Evolutionary conservation across 2,329 filamentous ascomycete genomes (phyloP), one percentile per base, ranked within the genome.

Genomic region (Blastomyces gilchristii): DNA sequence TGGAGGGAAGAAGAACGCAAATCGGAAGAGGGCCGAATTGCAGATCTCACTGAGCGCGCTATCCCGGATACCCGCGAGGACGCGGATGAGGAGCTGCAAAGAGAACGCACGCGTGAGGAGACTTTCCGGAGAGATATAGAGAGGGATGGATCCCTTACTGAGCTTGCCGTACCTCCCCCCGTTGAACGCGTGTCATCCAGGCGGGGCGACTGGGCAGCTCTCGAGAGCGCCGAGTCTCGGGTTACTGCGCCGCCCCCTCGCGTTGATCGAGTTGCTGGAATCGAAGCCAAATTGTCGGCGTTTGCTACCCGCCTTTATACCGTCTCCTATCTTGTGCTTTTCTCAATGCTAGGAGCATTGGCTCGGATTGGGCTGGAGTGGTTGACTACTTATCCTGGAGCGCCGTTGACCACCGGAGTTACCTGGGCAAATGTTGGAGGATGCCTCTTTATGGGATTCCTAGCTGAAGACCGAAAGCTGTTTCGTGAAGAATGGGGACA

Each of bases 341-440:
- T 96, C 75, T 86, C 92, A 22, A 82, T 97, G 22, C 76, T 93
- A 49, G 93, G 93, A 45, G 94, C 91, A 0, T 82, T 97, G 34
- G 89, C 91, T 0, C 85, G 93, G 12, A 78, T 97, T 0, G 92
- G 91, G 3, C 77, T 96, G 8, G 85, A 91, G 71, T 87, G 87
- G 57, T 77, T 97, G 60, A 94, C 91, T 0, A 84, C 82, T 63
- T 97, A 96, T 72, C 86, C 88, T 1, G 88, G 87, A 28, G 85
- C 89, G 0, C 91, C 91, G 0, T 79, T 94, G 28, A 79, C 85
- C 5, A 92, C 90, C 62, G 83, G 85, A 60, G 86, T 89, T 1
- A 76, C 96, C 28, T 97, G 93, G 93, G 87, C 91, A 65, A 97
- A 97, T 70, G 87, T 96, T 57, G 85, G 81, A 1, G 93, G 93